Base-by-base conservation (phyloP, 2,329 filamentous ascomycete species). In the Aspergillus luchuensis region DNA sequence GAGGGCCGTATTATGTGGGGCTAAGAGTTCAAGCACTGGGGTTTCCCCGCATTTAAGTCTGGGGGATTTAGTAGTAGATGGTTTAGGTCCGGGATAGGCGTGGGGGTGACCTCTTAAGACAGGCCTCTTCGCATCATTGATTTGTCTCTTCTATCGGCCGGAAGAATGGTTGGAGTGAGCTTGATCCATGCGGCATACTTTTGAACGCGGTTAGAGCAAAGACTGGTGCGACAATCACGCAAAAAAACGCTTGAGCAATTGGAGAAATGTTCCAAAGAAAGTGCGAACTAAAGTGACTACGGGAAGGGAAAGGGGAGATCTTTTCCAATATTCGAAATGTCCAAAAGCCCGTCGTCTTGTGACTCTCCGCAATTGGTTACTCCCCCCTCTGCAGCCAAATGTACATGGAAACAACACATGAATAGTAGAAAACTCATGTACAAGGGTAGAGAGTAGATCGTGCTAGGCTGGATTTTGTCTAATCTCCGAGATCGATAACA, bases 1-100 rank as follows among this genome's bases (percentile, higher is more conserved):
- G 30, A 50, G 13, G 13, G 8, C 39, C 52, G 23, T 55, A 55
- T 47, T 55, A 23, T 38, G 50, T 30, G 52, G 25, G 43, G 52
- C 30, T 11, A 23, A 28, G 23, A 47, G n/a, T 21, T 21, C 38
- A 19, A 21, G 28, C 38, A 51, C 25, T 45, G 36, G 36, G 38
- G 8, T 45, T 54, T 30, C 52, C 38, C 52, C 52, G 52, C 52
- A 30, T 15, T 23, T 5, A 8, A 45, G 13, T 25, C 30, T 15
- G 23, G 15, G 39, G 4, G 13, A 11, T 5, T 8, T 45, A 11
- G 8, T 30, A 33, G 30, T 33, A 33, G 30, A 33, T 33, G 30
- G 11, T 11, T 11, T 11, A 33, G 11, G 30, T 13, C 19, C 41
- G 41, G 3, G 21, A 19, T 19, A 45, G 13, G 10, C 19, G n/a